Conservation (phyloP, 129 eudicot genomes). For the Kitagawia praeruptora region DNA sequence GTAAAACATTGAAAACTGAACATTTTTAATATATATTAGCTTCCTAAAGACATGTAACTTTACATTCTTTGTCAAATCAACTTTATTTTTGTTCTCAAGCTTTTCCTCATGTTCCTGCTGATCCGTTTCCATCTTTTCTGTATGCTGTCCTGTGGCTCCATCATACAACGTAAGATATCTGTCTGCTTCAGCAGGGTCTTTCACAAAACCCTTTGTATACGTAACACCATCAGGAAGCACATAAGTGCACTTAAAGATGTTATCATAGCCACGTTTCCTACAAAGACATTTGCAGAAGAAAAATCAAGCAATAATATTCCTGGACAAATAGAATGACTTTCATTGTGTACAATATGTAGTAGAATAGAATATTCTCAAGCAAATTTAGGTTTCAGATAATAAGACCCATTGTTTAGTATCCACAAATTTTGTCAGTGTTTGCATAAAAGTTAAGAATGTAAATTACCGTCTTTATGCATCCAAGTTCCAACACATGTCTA, state of each 20-base stretch:
- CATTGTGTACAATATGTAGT: background rate
- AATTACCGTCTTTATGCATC: background rate
- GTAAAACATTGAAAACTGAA: conserved; percentile 6
- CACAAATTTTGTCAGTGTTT: background rate
- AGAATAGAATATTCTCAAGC: background rate
- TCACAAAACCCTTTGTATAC: conserved; percentile 70
- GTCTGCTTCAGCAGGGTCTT: conserved; percentile 67
- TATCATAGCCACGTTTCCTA: conserved; percentile 81
- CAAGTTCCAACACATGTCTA: background rate
- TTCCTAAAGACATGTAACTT: background rate
- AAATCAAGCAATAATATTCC: background rate
- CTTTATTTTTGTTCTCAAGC: conserved; percentile 39
- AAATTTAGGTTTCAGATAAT: background rate
- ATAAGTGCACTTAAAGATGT: conserved; percentile 73
- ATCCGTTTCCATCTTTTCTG: conserved; percentile 24
- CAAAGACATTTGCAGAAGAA: conserved; percentile 10
- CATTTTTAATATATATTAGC: background rate
- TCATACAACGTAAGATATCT: conserved; percentile 40
- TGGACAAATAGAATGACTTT: background rate
- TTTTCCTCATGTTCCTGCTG: conserved; percentile 29
- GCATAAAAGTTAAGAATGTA: background rate
- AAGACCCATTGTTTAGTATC: background rate
- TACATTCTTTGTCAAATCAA: conserved; percentile 75
- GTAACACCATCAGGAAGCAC: conserved; percentile 97
- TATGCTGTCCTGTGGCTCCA: conserved; percentile 20